Conservation (phyloP, 768 basidiomycete species). For the Calocybe indica region DNA sequence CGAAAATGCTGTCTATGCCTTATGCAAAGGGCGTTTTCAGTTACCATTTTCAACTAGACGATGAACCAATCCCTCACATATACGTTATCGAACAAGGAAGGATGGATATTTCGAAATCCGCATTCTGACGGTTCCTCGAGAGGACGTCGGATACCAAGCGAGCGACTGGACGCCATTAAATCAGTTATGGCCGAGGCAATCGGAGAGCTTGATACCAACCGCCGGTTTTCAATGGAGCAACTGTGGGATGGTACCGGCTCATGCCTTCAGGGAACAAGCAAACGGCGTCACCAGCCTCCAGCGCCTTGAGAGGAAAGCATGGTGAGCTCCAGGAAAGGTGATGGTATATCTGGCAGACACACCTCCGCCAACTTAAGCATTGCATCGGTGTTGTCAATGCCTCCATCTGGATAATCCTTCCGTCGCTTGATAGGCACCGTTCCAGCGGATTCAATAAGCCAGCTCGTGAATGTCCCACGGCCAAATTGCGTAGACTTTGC, state of each 20-base stretch:
- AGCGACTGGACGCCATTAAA: constrained; percentile 48
- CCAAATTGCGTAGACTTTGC: constrained; percentile 89
- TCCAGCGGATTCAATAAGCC: constrained; percentile 86
- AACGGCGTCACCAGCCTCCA: constrained; percentile 72
- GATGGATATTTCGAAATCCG: constrained; percentile 67
- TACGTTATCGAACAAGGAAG: constrained; percentile 80
- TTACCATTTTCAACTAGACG: constrained; percentile 5
- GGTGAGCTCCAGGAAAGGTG: constrained; percentile 2
- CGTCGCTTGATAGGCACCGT: constrained; percentile 78
- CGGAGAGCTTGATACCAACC: constrained; percentile 33
- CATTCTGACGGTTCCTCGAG: constrained; percentile 58
- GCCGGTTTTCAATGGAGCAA: constrained; percentile 85
- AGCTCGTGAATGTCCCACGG: constrained; percentile 76
- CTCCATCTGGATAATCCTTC: constrained; percentile 56
- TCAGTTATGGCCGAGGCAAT: background rate
- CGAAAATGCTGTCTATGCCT: constrained; percentile 87
- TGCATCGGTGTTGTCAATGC: constrained; percentile 58
- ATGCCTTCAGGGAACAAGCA: constrained; percentile 86
- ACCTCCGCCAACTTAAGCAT: constrained; percentile 72
- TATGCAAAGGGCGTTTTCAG: constrained; percentile 6
- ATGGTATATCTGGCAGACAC: constrained; percentile 4
- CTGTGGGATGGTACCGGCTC: constrained; percentile 81
- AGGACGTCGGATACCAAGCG: constrained; percentile 77
- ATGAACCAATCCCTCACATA: constrained; percentile 37
- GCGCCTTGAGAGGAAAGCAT: constrained; percentile 39